Percentiles rank a stretch among this genome's conserved stretches.
Evolutionary conservation across 2,329 filamentous ascomycete species (phyloP).

Genomic region (Cryphonectria carpinicola): DNA sequence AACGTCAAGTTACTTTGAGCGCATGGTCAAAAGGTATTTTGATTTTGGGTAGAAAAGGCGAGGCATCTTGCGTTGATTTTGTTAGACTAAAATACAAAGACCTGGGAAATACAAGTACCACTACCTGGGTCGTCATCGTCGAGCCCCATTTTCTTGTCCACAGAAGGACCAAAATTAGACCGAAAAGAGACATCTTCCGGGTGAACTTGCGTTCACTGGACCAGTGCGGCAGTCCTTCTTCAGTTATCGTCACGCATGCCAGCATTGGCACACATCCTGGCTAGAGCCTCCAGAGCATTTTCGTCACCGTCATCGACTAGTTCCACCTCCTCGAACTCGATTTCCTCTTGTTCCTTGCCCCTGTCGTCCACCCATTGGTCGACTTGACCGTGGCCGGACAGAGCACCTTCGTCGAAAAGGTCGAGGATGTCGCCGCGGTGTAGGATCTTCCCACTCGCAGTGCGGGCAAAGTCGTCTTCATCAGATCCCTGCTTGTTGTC

Average conservation of each 20-base stretch:
- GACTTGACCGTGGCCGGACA: neutral
- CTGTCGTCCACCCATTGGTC: neutral
- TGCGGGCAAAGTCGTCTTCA: constrained; percentile 34
- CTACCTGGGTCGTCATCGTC: neutral
- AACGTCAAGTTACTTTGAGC: neutral
- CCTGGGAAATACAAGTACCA: neutral
- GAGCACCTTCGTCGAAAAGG: constrained; percentile 39
- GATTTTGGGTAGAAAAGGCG: neutral
- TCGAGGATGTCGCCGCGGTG: constrained; percentile 40
- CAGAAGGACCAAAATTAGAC: neutral
- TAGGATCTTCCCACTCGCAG: constrained; percentile 36
- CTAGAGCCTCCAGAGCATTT: constrained; percentile 28
- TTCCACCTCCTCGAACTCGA: constrained; percentile 60
- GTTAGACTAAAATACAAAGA: neutral
- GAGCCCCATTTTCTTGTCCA: neutral
- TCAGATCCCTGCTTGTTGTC: constrained; percentile 12
- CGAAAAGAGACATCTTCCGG: neutral
- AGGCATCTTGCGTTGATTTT: neutral
- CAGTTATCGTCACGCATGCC: neutral
- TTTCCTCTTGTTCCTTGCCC: constrained; percentile 52
- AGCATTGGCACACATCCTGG: constrained; percentile 16
- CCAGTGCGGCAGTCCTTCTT: neutral
- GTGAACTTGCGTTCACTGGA: constrained; percentile 7
- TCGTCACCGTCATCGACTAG: constrained; percentile 57
- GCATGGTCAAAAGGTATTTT: neutral